A percentile compares a stretch with the other conserved stretches of the same genome.
phyloP scores from a whole-genome alignment of 1,139 yeast genomes.

The Kodamaea fungicola region DNA sequence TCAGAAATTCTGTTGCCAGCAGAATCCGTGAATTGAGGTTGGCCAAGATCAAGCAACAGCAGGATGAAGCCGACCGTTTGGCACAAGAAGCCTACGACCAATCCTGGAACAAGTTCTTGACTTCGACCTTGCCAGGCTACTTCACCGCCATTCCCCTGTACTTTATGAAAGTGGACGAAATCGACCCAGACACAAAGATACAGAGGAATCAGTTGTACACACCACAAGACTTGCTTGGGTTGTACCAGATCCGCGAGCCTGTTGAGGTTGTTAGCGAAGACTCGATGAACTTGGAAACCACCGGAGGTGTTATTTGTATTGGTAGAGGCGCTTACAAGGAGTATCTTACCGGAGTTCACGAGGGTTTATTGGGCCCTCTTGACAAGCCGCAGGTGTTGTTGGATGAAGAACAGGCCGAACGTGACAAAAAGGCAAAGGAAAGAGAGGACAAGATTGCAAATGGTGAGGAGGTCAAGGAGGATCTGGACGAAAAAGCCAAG shows the following conservation, averaged over 20 bases:
- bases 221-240: constrained; percentile 57
- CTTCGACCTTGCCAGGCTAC: constrained; percentile 10
- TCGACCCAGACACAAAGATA: constrained; percentile 18
- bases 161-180: constrained; percentile 8
- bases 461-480: constrained; percentile 17
- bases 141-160: constrained; percentile 6
- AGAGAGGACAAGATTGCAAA: constrained; percentile 13
- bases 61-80: constrained; percentile 3
- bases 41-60: constrained; percentile 17
- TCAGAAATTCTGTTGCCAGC: constrained; percentile 77
- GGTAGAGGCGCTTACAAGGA: constrained; percentile 98
- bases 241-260: constrained; percentile 41
- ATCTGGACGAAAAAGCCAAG: constrained; percentile 35
- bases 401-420: constrained; percentile 28
- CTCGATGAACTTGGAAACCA: constrained; percentile 36
- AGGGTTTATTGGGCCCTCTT: constrained; percentile 90
- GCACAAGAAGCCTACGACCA: constrained; percentile 5
- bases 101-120: constrained; percentile 16
- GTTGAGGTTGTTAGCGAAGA: constrained; percentile 46
- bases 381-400: constrained; percentile 50
- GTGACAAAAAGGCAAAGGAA: constrained; percentile 15
- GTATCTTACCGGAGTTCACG: constrained; percentile 85
- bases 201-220: constrained; percentile 43
- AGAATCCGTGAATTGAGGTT: constrained; percentile 70
- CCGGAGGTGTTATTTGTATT: constrained; percentile 87